Base-by-base conservation (phyloP, 345 rosid species). In the Excoecaria cochinchinensis region DNA sequence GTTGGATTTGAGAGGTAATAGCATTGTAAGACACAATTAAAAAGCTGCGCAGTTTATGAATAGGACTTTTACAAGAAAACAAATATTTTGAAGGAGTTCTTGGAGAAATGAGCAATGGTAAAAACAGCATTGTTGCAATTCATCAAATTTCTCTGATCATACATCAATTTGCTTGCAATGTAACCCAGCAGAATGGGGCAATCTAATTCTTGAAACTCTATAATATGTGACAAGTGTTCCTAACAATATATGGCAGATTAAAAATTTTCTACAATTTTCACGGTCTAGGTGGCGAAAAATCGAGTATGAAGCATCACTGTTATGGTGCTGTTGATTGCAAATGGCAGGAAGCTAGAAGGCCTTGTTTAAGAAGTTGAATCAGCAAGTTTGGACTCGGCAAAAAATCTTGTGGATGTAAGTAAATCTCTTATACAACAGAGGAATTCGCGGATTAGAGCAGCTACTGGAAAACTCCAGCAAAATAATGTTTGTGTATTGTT, bases 341-440 rank as follows among this genome's bases (percentile, higher is more conserved):
- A 4, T 8, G 14, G 57, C 10, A 57, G 19, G 36, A 5, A 52
- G 25, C 52, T 39, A 70, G 61, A 11, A 48, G n/a, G 59, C 42
- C 42, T 69, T 11, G n/a, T 25, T 6, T 42, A 24, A 36, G 47
- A 24, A 40, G 75, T 61, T 47, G 57, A 17, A 67, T 31, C 57
- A 21, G 72, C 17, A 39, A 46, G 31, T 48, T 61, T n/a, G 36
- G 36, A 51, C 63, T 17, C 17, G 44, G 13, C 17, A 22, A 50
- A 59, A 60, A 76, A 46, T 14, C 61, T n/a, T 8, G 60, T 66
- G 3, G 31, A n/a, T 11, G 17, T 12, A 8, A 50, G 24, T 39
- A 62, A 51, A 53, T 51, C 70, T 69, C 78, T 42, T 64, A 14
- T 63, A 24, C 31, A 52, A 21, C 64, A 56, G 40, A 25, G 15